Evolutionary conservation across 2,329 filamentous ascomycete species (phyloP), one percentile per base, ranked within the genome.

Genomic region (Claviceps quebecensis): DNA sequence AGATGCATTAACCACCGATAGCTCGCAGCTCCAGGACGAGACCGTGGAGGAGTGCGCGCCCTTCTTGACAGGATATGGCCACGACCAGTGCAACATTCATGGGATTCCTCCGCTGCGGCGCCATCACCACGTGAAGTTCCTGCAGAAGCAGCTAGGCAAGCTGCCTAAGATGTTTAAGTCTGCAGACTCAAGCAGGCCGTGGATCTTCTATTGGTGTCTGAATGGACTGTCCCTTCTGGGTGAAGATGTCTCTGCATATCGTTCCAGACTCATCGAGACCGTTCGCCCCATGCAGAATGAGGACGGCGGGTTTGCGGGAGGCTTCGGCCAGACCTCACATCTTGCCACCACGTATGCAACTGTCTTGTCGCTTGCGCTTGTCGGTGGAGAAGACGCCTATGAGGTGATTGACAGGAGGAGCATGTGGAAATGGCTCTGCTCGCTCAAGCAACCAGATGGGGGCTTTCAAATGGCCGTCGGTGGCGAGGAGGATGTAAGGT

Each of bases 161-260:
- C 80, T 94, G 54, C 87, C 91, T 0, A 70, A 77, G 7, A 72
- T 71, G 3, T 95, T 85, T 67, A 81, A 84, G 49, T 76, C 75
- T 47, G 79, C 89, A 58, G 93, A 98, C 72, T 84, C 93, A 36
- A 90, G 86, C 63, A 76, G 91, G 51, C 90, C 93, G 9, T 98
- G 93, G 93, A 78, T 95, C 61, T 76, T 95, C 56, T 97, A 96
- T 70, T 98, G 93, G 93, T 86, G 80, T 50, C 72, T 97, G 50
- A 80, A 83, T 37, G 88, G 80, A 2, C 72, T 98, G 56, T 73
- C 77, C 26, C 73, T 90, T 37, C 71, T 98, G 48, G 89, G 87
- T 47, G 80, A 89, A 62, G 87, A 95, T 63, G 72, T 78, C 47
- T 67, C 68, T 36, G 67, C 80, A 40, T 91, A 87, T 66, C 78